Evolutionary conservation across 2,329 filamentous ascomycete species (phyloP).

Genomic region (Fusarium metavorans): DNA sequence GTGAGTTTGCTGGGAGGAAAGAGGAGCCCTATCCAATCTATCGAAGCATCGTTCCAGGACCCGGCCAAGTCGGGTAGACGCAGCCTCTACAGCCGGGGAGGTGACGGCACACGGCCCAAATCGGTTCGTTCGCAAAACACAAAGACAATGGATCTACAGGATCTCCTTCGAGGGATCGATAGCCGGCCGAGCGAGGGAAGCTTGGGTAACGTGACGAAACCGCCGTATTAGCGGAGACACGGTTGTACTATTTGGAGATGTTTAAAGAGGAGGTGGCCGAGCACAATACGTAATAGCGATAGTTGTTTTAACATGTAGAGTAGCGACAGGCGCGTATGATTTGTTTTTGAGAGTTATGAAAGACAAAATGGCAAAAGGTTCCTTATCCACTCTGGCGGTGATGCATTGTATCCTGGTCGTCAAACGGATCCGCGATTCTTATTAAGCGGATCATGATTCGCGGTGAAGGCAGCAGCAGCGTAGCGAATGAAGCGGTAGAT

Average conservation of each 20-base stretch:
- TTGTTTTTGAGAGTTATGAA: constrained; percentile 18
- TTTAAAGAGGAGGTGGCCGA: not conserved
- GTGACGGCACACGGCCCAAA: constrained; percentile 52
- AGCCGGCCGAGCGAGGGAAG: constrained; percentile 59
- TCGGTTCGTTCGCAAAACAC: constrained; percentile 50
- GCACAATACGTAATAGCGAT: constrained; percentile 29
- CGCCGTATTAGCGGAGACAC: constrained; percentile 58
- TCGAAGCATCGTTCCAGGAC: constrained; percentile 51
- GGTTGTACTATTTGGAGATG: constrained; percentile 25
- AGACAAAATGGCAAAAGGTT: constrained; percentile 27
- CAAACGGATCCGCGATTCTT: not conserved
- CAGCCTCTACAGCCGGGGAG: constrained; percentile 57
- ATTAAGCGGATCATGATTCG: not conserved
- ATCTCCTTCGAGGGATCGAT: constrained; percentile 64
- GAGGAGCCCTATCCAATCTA: constrained; percentile 43
- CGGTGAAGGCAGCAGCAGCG: not conserved
- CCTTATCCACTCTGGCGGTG: not conserved
- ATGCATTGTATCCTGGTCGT: not conserved
- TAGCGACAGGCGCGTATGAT: constrained; percentile 32
- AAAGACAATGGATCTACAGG: constrained; percentile 59
- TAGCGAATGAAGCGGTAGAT: not conserved
- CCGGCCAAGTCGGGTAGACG: constrained; percentile 51
- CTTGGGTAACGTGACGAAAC: constrained; percentile 60
- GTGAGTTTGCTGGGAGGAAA: constrained; percentile 48
- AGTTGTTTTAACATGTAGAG: constrained; percentile 28